A percentile compares a stretch with the other conserved stretches of the same genome.
phyloP scores from a whole-genome alignment of 192 early-diverging fungal species.

The Geranomyces variabilis region DNA sequence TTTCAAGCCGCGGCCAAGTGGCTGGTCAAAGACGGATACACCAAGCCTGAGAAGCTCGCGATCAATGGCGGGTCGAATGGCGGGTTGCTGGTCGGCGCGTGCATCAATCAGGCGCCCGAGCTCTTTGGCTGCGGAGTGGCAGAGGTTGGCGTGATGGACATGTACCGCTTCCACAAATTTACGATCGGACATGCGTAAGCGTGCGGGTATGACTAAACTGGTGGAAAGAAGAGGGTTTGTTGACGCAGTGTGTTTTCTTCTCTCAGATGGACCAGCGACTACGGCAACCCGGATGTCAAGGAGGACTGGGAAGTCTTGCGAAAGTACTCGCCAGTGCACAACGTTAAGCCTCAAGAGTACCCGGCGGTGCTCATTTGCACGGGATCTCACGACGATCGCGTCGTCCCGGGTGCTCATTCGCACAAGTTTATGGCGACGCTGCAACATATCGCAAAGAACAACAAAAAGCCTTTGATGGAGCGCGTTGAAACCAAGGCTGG shows the following conservation, averaged over 20 bases:
- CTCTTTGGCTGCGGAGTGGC: constrained; percentile 68
- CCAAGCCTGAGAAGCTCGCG: constrained; percentile 53
- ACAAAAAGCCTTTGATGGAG: constrained; percentile 60
- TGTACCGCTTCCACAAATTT: constrained; percentile 79
- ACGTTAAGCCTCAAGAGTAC: constrained; percentile 56
- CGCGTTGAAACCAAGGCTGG: constrained; percentile 71
- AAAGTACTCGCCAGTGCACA: constrained; percentile 71
- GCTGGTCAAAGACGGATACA: constrained; percentile 61
- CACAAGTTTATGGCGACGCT: constrained; percentile 66
- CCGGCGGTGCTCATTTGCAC: constrained; percentile 67
- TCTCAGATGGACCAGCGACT: constrained; percentile 63
- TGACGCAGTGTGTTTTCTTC: no score
- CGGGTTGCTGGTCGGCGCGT: constrained; percentile 69
- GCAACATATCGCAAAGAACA: constrained; percentile 58
- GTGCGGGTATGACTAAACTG: no score
- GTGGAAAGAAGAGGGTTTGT: no score
- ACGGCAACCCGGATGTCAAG: constrained; percentile 65
- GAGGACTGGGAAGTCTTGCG: constrained; percentile 67
- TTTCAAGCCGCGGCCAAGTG: constrained; percentile 72
- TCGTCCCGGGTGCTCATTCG: constrained; percentile 62
- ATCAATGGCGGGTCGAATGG: constrained; percentile 76
- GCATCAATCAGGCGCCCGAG: constrained; percentile 75
- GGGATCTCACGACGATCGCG: constrained; percentile 60
- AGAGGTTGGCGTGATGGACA: constrained; percentile 73
- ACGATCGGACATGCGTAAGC: constrained; percentile 65